Evolutionary conservation across 2,329 filamentous ascomycete genomes (phyloP).

Genomic region (Diaporthe batatas): DNA sequence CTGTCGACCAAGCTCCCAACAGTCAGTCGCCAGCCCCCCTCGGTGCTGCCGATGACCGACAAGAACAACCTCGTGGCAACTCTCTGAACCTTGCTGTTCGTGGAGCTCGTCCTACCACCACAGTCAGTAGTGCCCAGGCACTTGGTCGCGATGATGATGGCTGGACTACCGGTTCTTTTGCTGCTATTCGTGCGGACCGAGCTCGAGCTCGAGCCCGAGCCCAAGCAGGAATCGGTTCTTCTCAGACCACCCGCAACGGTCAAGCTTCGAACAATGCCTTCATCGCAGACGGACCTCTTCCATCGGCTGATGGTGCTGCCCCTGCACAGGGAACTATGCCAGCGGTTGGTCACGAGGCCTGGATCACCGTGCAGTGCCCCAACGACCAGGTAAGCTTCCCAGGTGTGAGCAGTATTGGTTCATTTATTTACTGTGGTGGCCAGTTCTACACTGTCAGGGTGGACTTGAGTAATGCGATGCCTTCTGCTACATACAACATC

Average conservation of each 20-base stretch:
- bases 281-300: not conserved
- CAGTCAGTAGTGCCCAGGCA: not conserved
- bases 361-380: not conserved
- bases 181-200: too few relatives aligned
- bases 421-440: not conserved
- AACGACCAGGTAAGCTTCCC: not conserved
- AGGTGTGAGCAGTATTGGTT: not conserved
- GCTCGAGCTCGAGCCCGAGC: too few relatives aligned
- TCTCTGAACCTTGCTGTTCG: not conserved
- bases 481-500: conserved; percentile 3
- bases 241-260: not conserved
- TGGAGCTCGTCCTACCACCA: not conserved
- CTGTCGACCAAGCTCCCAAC: not conserved
- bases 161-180: too few relatives aligned
- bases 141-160: not conserved
- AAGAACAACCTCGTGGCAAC: too few relatives aligned
- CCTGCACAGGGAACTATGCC: not conserved
- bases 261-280: not conserved
- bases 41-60: not conserved
- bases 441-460: not conserved
- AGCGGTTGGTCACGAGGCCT: not conserved
- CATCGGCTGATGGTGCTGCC: not conserved
- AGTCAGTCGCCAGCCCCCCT: not conserved
- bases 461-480: not conserved
- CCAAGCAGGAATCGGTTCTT: too few relatives aligned